phyloP scores from a whole-genome alignment of 78 protist species.

The Creolimax fragrantissima region DNA sequence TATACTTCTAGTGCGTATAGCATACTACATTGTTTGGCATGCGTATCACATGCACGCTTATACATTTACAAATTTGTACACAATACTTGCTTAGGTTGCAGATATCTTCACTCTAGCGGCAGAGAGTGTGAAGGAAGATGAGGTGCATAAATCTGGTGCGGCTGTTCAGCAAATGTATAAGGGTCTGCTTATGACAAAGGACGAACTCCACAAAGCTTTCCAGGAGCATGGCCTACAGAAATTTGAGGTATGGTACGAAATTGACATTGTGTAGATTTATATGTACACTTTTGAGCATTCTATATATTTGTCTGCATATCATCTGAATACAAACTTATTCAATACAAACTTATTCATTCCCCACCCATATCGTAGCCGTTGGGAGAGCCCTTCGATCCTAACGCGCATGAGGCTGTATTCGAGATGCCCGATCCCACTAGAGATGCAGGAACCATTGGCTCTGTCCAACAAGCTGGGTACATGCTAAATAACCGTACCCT shows the following conservation, averaged over 20 bases:
- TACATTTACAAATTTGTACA: no score
- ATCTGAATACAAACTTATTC: background rate
- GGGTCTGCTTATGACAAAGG: constrained; percentile 22
- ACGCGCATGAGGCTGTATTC: constrained; percentile 39
- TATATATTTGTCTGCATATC: background rate
- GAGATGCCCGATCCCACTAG: constrained; percentile 21
- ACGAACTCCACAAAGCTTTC: background rate
- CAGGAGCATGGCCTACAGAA: background rate
- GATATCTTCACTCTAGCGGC: constrained; percentile 1
- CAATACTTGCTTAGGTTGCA: background rate
- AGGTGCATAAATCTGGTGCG: background rate
- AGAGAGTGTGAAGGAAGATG: background rate
- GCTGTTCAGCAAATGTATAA: constrained; percentile 3
- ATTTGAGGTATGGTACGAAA: background rate
- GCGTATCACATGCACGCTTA: no score
- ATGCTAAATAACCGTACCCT: constrained; percentile 19
- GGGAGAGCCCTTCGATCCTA: constrained; percentile 43
- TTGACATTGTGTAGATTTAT: background rate
- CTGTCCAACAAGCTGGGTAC: constrained; percentile 30
- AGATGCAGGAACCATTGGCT: constrained; percentile 31
- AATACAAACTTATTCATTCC: no score
- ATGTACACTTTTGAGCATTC: background rate
- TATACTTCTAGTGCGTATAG: no score
- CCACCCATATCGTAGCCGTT: constrained; percentile 28
- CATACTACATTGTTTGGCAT: no score